Evolutionary conservation across 2,329 filamentous ascomycete species (phyloP), one percentile per base, ranked within the genome.

Genomic region (Anthostomella pinea): DNA sequence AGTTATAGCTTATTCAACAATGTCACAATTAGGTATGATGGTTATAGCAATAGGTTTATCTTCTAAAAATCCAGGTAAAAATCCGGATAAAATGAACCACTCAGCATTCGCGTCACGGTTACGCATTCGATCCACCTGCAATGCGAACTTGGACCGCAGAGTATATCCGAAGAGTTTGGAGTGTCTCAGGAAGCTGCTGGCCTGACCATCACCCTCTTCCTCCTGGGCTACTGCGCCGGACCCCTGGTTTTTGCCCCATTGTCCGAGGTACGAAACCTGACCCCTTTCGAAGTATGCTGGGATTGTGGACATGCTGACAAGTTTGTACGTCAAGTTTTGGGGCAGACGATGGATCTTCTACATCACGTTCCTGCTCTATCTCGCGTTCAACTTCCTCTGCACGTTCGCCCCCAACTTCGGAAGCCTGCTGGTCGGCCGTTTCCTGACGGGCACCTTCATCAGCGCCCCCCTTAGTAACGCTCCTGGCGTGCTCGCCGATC

Each of bases 191-290:
- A 70, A 40, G 70, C 63, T 3, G 69, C 70, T 0, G 66, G 65
- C 2, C 60, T 79, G 7, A 71, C 72, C 2, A 70, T 75, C 27
- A 74, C 73, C 0, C 52, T 78, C 8, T 79, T 77, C 46, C 60
- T 79, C 17, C 61, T 78, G 4, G 75, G 70, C 2, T 82, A 81
- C 54, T 73, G 72, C 43, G 68, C 72, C 2, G 79, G 79, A 0
- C 78, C 78, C 0, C 59, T 82, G 3, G 31, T 79, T 3, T 81
- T 77, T 48, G 77, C 75, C 1, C 77, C 76, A 0, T 50, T 79
- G 14, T 73, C 67, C 23, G 77, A 80, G 54, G 46, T 49, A 43
- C 33, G 39, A 25, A 10, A 7, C 8, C 9, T 30, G 3, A 14
- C 5, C 5, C 11, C 3, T 23, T 15, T n/a, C n/a, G n/a, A n/a